Percentiles rank a stretch among this genome's conserved stretches.
Evolutionary conservation across 768 basidiomycete species (phyloP).

Genomic region (Clavaria fumosa): DNA sequence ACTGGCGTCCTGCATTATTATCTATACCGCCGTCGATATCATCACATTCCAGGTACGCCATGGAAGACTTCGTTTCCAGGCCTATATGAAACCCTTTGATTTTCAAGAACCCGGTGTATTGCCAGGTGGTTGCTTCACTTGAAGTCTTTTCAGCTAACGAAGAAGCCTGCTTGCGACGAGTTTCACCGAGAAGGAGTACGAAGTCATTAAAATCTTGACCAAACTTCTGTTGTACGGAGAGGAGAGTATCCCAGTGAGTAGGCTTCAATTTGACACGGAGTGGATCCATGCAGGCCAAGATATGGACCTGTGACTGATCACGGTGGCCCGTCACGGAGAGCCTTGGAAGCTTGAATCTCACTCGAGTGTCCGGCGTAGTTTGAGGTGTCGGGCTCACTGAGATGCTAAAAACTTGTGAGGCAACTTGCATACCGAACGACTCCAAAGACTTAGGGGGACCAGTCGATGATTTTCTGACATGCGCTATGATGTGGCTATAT

Average conservation of each 20-base stretch:
- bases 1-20: constrained; percentile 31
- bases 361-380: constrained; percentile 26
- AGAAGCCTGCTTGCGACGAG: constrained; percentile 21
- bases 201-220: constrained; percentile 81
- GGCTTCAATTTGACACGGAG: constrained; percentile 66
- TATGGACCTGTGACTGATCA: constrained; percentile 32
- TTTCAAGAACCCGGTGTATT: constrained; percentile 39
- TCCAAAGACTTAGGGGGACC: constrained; percentile 20
- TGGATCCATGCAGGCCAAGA: constrained; percentile 47
- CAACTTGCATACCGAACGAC: constrained; percentile 49
- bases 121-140: constrained; percentile 12
- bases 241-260: constrained; percentile 68
- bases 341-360: constrained; percentile 53
- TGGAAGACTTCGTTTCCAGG: constrained; percentile 58
- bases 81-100: constrained; percentile 74
- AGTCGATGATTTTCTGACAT: constrained; percentile 26
- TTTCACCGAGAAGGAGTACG: constrained; percentile 48
- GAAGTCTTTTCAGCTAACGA: constrained; percentile 12
- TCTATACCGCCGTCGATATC: constrained; percentile 51
- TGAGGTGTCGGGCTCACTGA: constrained; percentile 25
- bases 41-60: constrained; percentile 59
- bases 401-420: constrained; percentile 46
- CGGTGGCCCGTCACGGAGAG: constrained; percentile 46
- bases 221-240: constrained; percentile 78
- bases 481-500: constrained; percentile 32